Conservation (phyloP, 495 filamentous ascomycete genomes). For the Podospora pseudoanserina region DNA sequence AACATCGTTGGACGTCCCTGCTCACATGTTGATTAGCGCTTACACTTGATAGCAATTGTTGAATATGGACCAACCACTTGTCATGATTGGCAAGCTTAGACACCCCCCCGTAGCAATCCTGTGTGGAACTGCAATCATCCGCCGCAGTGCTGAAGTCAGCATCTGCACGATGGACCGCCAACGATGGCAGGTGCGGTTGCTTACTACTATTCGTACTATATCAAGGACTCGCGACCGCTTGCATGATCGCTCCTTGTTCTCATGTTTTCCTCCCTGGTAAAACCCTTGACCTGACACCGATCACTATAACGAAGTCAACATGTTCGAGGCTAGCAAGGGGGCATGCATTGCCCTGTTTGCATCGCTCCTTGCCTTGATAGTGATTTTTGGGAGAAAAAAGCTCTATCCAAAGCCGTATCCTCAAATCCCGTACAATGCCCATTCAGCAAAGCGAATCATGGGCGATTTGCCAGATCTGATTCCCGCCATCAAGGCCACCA, state of each 20-base stretch:
- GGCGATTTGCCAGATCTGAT: slow-evolving; percentile 33
- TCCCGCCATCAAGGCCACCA: slow-evolving; percentile 10
- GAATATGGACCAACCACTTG: neutral
- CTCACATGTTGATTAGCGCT: no score
- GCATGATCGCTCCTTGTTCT: no score
- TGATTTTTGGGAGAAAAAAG: slow-evolving; percentile 4
- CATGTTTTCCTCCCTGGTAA: no score
- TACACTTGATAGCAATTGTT: no score
- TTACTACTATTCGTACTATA: no score
- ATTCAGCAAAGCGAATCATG: slow-evolving; percentile 24
- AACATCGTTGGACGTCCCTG: no score
- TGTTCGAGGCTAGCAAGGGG: neutral
- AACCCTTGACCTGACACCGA: neutral
- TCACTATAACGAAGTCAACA: neutral
- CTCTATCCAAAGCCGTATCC: slow-evolving; percentile 31
- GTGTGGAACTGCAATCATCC: no score
- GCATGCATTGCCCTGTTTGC: neutral
- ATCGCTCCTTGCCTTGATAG: neutral
- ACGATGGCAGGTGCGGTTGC: no score
- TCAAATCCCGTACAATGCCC: slow-evolving; percentile 37
- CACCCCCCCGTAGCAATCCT: neutral
- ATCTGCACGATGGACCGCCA: no score
- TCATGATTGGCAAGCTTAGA: neutral
- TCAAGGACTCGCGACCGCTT: no score
- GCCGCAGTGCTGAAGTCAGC: no score